A percentile compares a stretch with the other conserved stretches of the same genome.
These are phyloP conservation scores for Ophiostoma sp. DNA, from an alignment of 2,329 filamentous ascomycete genomes.

Conservation along the genomic window DNA sequence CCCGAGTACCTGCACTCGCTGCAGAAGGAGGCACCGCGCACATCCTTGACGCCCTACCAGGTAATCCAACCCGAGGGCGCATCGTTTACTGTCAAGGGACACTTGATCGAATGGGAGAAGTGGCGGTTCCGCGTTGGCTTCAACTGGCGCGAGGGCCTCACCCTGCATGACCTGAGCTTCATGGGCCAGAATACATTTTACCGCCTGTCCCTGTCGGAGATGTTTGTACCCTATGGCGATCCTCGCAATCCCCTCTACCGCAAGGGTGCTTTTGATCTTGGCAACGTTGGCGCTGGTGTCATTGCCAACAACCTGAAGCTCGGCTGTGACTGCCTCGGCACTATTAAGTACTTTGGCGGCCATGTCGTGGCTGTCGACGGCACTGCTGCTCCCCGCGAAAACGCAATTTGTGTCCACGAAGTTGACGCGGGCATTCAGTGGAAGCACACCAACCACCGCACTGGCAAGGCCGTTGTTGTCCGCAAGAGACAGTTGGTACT, in stretches of 20 bases:
- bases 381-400: constrained; percentile 35
- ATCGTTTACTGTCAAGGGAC: constrained; percentile 47
- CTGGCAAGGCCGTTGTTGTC: constrained; percentile 53
- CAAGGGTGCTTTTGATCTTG: constrained; percentile 69
- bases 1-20: constrained; percentile 12
- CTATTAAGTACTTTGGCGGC: constrained; percentile 61
- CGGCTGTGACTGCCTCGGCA: constrained; percentile 65
- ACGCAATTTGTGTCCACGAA: constrained; percentile 47
- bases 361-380: constrained; percentile 38
- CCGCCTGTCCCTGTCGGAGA: constrained; percentile 62
- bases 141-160: constrained; percentile 64
- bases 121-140: constrained; percentile 67
- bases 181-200: constrained; percentile 36
- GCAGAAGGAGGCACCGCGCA: constrained; percentile 9
- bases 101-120: constrained; percentile 56
- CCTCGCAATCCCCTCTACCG: constrained; percentile 60
- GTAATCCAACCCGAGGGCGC: constrained; percentile 26
- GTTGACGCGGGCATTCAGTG: constrained; percentile 52
- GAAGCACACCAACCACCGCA: constrained; percentile 68
- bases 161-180: constrained; percentile 31
- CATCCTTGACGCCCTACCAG: neutral
- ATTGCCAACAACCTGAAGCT: constrained; percentile 63
- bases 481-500: constrained; percentile 58
- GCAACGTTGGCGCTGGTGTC: constrained; percentile 62
- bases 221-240: constrained; percentile 62